A percentile compares a stretch with the other conserved stretches of the same genome.
phyloP scores from a whole-genome alignment of 2,329 filamentous ascomycete genomes.

The Arthroderma uncinatum region DNA sequence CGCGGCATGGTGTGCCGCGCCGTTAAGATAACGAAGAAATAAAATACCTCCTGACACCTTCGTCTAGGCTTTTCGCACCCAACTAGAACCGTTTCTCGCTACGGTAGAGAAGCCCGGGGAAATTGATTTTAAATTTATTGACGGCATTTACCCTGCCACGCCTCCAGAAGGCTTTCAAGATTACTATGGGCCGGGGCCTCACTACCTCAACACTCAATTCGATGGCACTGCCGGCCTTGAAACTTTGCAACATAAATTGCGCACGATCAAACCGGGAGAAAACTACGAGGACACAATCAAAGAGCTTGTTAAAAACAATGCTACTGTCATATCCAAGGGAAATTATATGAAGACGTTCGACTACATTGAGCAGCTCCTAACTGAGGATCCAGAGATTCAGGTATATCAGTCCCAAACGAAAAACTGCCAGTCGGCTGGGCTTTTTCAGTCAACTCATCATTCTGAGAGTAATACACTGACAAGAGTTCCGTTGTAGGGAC shows the following conservation, averaged over 20 bases:
- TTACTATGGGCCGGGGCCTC: conserved; percentile 4
- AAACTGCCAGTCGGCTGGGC: too few relatives aligned
- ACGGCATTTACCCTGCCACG: background rate
- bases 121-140: background rate
- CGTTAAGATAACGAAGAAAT: too few relatives aligned
- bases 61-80: background rate
- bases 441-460: too few relatives aligned
- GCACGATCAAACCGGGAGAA: too few relatives aligned
- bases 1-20: too few relatives aligned
- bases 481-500: too few relatives aligned
- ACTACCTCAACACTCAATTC: background rate
- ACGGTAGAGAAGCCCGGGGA: background rate
- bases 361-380: background rate
- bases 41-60: too few relatives aligned
- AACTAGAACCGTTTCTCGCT: background rate
- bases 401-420: too few relatives aligned
- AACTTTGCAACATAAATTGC: too few relatives aligned
- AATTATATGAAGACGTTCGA: background rate
- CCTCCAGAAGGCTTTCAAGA: conserved; percentile 5
- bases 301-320: background rate
- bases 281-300: too few relatives aligned
- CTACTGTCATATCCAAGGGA: background rate
- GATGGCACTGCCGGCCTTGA: too few relatives aligned
- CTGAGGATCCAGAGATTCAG: conserved; percentile 4
- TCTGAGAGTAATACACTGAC: too few relatives aligned